Evolutionary conservation across 2,329 filamentous ascomycete species (phyloP), one percentile per base, ranked within the genome.

Genomic region (Amesomyces nigricolor): DNA sequence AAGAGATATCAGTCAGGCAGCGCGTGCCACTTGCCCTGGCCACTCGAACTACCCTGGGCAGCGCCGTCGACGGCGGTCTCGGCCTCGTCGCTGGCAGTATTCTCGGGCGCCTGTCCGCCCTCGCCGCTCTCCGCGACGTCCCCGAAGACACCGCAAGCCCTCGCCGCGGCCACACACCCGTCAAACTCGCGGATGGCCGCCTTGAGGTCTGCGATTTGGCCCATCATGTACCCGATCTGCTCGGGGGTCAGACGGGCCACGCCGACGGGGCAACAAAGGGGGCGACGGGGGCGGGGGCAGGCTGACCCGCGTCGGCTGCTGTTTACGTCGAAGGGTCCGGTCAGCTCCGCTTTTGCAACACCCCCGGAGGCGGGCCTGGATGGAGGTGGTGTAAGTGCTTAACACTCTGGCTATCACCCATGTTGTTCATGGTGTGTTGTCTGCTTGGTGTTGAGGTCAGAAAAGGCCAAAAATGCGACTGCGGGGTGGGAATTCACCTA

Each of bases 51-150:
- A 7, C 11, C 32, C 11, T 11, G 9, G 32, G 22, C 8, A 35
- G 32, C 32, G 38, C 11, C 17, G 30, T 43, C 13, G 6, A 14
- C 9, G 14, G 30, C 26, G 9, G 13, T 10, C 26, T 50, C 38
- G 17, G 6, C 46, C 46, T 13, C 46, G 32, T 39, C 32, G 13
- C 14, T 17, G 14, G 6, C 7, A 35, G 51, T 5, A 26, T 47
- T 37, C 37, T 53, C 16, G 51, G 37, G 44, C 51, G 51, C 13
- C 26, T 47, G 38, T 44, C 44, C 44, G 19, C 29, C 13, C n/a
- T 45, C 19, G 32, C 17, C 17, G 32, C 32, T 13, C 9, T 35
- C 11, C 32, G 3, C 32, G 32, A 26, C 32, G 32, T 35, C 11
- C 32, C 7, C 32, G 32, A 26, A 26, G 22, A 13, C 32, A 13